These are phyloP conservation scores for Apophysomyces elegans DNA, from an alignment of 371 early-diverging fungal species.

Conservation along the genomic window DNA sequence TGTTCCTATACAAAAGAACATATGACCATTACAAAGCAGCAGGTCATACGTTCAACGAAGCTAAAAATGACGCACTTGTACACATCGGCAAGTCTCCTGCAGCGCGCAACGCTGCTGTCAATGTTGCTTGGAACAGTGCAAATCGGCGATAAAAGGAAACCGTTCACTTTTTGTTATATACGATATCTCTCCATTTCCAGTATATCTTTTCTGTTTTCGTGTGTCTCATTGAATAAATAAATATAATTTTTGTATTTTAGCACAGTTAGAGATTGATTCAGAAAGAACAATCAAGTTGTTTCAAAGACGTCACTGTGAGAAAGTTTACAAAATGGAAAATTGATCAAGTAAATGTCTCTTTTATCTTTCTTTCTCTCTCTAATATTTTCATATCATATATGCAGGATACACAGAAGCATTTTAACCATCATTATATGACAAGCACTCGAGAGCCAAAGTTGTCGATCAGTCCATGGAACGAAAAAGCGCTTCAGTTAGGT, in stretches of 20 bases:
- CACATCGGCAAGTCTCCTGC: slow-evolving; percentile 55
- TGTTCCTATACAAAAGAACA: slow-evolving; percentile 69
- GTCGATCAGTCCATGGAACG: not conserved
- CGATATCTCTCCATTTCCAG: not conserved
- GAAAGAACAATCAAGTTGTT: too few relatives aligned
- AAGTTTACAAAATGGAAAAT: not conserved
- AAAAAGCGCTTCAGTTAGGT: slow-evolving; percentile 1
- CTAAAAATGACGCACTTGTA: slow-evolving; percentile 76
- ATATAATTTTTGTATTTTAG: not conserved
- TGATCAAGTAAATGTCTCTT: not conserved
- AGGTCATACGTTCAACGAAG: slow-evolving; percentile 85
- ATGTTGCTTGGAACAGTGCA: slow-evolving; percentile 57
- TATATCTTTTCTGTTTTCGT: not conserved
- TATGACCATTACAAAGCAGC: slow-evolving; percentile 76
- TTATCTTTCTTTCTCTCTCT: not conserved
- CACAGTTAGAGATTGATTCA: too few relatives aligned
- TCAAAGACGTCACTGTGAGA: not conserved
- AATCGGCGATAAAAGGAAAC: slow-evolving; percentile 25
- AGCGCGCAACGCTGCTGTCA: slow-evolving; percentile 55
- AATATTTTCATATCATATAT: not conserved
- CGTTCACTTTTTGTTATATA: slow-evolving; percentile 3
- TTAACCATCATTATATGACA: not conserved
- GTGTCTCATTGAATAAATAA: not conserved
- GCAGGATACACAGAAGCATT: too few relatives aligned
- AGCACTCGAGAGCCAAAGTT: not conserved